phyloP scores from a whole-genome alignment of 2,329 filamentous ascomycete species.

The Aspergillus sp. region DNA sequence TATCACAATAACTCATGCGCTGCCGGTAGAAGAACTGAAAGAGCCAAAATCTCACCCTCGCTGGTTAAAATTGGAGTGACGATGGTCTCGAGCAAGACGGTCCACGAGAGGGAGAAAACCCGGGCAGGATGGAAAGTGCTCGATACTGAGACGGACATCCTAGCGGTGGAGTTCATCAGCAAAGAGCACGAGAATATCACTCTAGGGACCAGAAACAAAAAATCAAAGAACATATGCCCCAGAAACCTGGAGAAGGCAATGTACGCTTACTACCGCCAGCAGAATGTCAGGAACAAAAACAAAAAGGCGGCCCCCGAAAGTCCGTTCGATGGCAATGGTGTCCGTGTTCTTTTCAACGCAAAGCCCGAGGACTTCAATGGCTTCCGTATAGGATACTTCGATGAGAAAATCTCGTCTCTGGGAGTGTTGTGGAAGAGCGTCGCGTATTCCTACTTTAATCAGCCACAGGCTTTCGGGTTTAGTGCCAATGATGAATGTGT shows the following conservation, averaged over 20 bases:
- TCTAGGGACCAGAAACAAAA: neutral
- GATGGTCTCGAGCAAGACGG: neutral
- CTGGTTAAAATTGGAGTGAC: neutral
- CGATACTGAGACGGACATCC: neutral
- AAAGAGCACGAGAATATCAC: neutral
- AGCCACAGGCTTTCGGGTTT: neutral
- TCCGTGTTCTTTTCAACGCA: neutral
- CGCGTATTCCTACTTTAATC: neutral
- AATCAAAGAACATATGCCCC: neutral
- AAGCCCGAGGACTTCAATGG: neutral
- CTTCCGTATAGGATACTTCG: neutral
- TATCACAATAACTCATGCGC: conserved; percentile 9
- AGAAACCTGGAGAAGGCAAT: neutral
- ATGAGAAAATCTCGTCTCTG: neutral
- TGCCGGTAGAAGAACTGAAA: neutral
- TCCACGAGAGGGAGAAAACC: neutral
- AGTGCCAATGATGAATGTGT: neutral
- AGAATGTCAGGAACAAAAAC: neutral
- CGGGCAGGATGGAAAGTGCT: neutral
- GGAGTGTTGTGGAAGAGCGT: neutral
- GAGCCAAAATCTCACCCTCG: neutral
- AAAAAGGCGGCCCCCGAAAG: neutral
- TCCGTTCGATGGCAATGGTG: neutral
- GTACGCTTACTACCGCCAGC: neutral
- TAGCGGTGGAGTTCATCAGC: neutral